These are phyloP conservation scores for Chondrostereum purpureum DNA, from an alignment of 1,284 basidiomycete species.

Conservation along the genomic window DNA sequence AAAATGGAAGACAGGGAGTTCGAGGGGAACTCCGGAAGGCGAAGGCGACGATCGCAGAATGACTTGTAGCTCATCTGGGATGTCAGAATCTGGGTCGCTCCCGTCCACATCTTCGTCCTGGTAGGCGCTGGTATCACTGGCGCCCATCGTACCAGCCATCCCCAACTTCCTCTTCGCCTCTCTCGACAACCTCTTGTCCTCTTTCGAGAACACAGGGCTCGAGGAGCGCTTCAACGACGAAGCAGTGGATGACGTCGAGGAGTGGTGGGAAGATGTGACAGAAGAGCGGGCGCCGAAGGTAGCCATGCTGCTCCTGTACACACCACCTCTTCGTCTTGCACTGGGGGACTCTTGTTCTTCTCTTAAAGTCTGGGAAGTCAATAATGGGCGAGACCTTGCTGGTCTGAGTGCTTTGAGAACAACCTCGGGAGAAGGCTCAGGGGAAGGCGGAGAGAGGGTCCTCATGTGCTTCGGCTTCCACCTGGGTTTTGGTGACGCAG, in stretches of 20 bases:
- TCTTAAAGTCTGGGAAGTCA: not conserved
- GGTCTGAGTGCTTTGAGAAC: slow-evolving; percentile 34
- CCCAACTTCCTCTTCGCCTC: slow-evolving; percentile 49
- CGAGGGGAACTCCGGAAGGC: slow-evolving; percentile 15
- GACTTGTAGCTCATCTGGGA: slow-evolving; percentile 65
- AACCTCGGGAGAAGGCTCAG: slow-evolving; percentile 21
- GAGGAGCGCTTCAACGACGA: slow-evolving; percentile 13
- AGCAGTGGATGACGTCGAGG: not conserved
- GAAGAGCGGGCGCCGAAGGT: not conserved
- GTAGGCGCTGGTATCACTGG: slow-evolving; percentile 39
- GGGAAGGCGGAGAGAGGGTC: slow-evolving; percentile 43
- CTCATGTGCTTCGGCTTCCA: slow-evolving; percentile 30
- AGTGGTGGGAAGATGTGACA: slow-evolving; percentile 14
- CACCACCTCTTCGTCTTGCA: not conserved
- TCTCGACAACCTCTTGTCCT: slow-evolving; percentile 7
- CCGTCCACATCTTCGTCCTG: slow-evolving; percentile 36
- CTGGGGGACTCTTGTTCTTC: not conserved
- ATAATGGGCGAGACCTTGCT: slow-evolving; percentile 18
- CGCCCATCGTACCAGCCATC: slow-evolving; percentile 59
- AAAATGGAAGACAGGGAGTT: slow-evolving; percentile 34
- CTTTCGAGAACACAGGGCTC: not conserved
- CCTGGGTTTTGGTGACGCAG: slow-evolving; percentile 11
- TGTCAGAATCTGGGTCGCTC: slow-evolving; percentile 65
- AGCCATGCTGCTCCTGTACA: not conserved
- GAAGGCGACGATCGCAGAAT: slow-evolving; percentile 37